Evolutionary conservation across 1,284 basidiomycete species (phyloP).

Genomic region (Mycena sp.): DNA sequence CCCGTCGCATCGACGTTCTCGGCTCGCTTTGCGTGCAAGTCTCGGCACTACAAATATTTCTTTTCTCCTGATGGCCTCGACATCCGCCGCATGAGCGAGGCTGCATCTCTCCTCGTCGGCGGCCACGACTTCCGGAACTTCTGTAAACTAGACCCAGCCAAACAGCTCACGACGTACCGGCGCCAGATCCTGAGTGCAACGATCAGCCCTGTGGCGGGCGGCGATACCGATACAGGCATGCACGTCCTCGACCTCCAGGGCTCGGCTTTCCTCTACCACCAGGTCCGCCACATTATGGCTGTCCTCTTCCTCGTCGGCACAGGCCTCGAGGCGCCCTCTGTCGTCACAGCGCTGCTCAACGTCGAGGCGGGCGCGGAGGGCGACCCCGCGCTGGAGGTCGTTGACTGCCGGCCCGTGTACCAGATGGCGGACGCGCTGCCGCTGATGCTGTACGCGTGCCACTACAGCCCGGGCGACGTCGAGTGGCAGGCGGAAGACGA

Average conservation of each 20-base stretch:
- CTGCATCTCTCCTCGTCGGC: conserved; percentile 79
- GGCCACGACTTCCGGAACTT: conserved; percentile 97
- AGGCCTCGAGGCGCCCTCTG: conserved; percentile 77
- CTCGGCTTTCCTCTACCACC: conserved; percentile 95
- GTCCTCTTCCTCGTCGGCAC: conserved; percentile 91
- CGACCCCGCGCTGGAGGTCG: conserved; percentile 54
- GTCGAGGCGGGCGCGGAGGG: conserved; percentile 47
- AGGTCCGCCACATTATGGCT: conserved; percentile 97
- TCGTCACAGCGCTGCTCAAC: conserved; percentile 85
- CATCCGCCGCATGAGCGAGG: conserved; percentile 81
- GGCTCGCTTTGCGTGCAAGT: conserved; percentile 87
- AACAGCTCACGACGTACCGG: conserved; percentile 88
- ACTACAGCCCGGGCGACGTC: conserved; percentile 73
- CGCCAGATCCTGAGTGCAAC: conserved; percentile 74
- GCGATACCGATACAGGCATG: conserved; percentile 51
- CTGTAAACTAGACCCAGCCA: conserved; percentile 94
- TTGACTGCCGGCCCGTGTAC: conserved; percentile 87
- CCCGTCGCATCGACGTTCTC: conserved; percentile 87
- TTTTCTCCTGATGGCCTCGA: conserved; percentile 79
- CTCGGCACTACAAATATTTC: conserved; percentile 98
- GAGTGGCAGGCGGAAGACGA: conserved; percentile 64
- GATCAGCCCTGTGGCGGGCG: conserved; percentile 55
- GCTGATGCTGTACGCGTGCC: conserved; percentile 93
- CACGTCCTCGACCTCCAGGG: conserved; percentile 91
- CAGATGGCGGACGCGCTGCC: conserved; percentile 94